A percentile compares a stretch with the other conserved stretches of the same genome.
Evolutionary conservation across 345 rosid species (phyloP).

Genomic region (Rhodomyrtus tomentosa): DNA sequence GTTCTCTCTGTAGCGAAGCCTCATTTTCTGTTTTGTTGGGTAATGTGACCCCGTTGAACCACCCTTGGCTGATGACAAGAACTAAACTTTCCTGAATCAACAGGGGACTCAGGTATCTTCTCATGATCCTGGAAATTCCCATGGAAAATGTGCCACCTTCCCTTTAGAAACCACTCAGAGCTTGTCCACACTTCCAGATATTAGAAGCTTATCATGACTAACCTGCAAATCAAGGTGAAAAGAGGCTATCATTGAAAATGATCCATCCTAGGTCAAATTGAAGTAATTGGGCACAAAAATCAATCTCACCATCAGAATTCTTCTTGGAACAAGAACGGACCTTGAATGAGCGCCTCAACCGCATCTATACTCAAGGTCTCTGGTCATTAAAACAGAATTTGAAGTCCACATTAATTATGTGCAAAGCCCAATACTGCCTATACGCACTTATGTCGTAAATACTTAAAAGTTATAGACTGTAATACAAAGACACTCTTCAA

Average conservation of each 20-base stretch:
- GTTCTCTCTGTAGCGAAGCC: background rate
- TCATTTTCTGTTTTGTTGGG: background rate
- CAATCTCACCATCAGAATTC: background rate
- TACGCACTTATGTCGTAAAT: no score
- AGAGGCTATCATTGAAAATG: background rate
- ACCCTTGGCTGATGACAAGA: background rate
- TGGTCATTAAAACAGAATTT: background rate
- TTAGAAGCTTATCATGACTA: background rate
- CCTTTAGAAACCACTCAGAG: background rate
- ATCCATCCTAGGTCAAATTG: background rate
- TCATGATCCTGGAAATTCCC: background rate
- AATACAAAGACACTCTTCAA: no score
- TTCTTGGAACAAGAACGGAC: background rate
- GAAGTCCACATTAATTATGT: background rate
- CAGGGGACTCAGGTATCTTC: background rate
- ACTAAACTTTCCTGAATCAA: background rate
- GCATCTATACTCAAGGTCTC: background rate
- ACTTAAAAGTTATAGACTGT: no score
- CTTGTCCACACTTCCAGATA: background rate
- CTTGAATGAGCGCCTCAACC: background rate
- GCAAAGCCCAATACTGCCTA: no score
- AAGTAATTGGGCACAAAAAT: background rate
- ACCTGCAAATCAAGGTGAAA: background rate
- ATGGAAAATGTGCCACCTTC: background rate
- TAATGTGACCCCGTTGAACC: background rate